Evolutionary conservation across 352 stramenopile species (phyloP), one percentile per base, ranked within the genome.

Genomic region (Phytophthora aleatoria): DNA sequence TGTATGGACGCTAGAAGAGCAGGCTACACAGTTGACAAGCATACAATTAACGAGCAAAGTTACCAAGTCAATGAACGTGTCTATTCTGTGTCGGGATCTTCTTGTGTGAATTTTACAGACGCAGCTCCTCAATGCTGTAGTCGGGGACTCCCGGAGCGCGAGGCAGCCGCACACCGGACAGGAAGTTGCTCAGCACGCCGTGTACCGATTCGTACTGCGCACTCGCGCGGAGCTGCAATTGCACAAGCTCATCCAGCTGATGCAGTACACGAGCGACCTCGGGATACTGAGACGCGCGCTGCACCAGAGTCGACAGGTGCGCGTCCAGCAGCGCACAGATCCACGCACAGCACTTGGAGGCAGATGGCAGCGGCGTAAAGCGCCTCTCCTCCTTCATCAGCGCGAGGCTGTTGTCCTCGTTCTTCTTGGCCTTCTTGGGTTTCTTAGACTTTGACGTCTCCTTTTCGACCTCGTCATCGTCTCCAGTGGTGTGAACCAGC

Each of bases 51-150:
- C 15, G 39, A 45, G 39, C 39, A 45, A 45, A 45, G 15, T n/a
- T 9, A 20, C 20, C 36, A 43, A 43, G 11, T 43, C 33, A 49
- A 58, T 55, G 26, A 65, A 73, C 42, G 48, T 55, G 43, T 71
- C 61, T 71, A 74, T 70, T 74, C 47, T 52, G 59, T 57, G 43
- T 59, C 48, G 27, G 36, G 35, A 39, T 41, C 7, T 76, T 20
- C 20, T 20, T 20, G 20, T 20, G 20, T 20, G 20, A 20, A 20
- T 20, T 20, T 20, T 88, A 90, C 50, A 90, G 77, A 51, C 68
- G 56, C 39, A 93, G 67, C 64, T 91, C 77, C 71, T 93, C 84
- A 69, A 93, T 89, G 51, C 77, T 85, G 70, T 93, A 93, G 62
- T 93, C 82, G 9, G 82, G 67, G 47, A 93, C 81, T 66, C 79